phyloP scores from a whole-genome alignment of 495 filamentous ascomycete species.

The Xylaria bambusicola region DNA sequence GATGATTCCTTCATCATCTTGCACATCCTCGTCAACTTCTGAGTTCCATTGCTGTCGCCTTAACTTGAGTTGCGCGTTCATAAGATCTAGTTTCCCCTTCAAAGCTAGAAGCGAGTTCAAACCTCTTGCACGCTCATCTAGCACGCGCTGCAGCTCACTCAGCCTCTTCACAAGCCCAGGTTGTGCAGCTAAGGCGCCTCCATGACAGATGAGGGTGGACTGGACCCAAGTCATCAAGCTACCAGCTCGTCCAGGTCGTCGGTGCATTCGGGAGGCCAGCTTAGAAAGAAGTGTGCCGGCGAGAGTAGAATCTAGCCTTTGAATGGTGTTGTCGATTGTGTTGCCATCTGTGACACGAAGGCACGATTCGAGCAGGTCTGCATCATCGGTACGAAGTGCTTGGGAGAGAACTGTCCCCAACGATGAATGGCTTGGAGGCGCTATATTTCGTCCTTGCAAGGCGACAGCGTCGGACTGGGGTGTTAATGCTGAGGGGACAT shows the following conservation, averaged over 20 bases:
- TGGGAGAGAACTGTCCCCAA: slow-evolving; percentile 88
- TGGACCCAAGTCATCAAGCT: slow-evolving; percentile 95
- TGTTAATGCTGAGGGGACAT: slow-evolving; percentile 66
- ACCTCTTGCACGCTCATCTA: slow-evolving; percentile 80
- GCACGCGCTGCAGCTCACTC: slow-evolving; percentile 73
- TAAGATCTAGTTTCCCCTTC: slow-evolving; percentile 90
- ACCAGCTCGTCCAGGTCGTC: slow-evolving; percentile 83
- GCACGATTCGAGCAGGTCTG: slow-evolving; percentile 84
- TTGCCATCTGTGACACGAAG: slow-evolving; percentile 73
- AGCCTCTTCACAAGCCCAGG: slow-evolving; percentile 76
- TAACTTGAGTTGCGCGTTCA: slow-evolving; percentile 81
- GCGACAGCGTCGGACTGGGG: slow-evolving; percentile 36
- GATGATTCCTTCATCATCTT: slow-evolving; percentile 75
- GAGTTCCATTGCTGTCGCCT: slow-evolving; percentile 57
- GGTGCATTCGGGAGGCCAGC: slow-evolving; percentile 83
- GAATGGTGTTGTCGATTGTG: slow-evolving; percentile 82
- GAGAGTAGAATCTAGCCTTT: slow-evolving; percentile 81
- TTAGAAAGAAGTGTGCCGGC: slow-evolving; percentile 76
- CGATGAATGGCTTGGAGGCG: slow-evolving; percentile 71
- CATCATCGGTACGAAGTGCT: slow-evolving; percentile 88
- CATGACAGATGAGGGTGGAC: slow-evolving; percentile 93
- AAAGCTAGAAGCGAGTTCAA: slow-evolving; percentile 82
- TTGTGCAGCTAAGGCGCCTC: slow-evolving; percentile 83
- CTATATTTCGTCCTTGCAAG: slow-evolving; percentile 42
- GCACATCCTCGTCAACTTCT: slow-evolving; percentile 52